Evolutionary conservation across 139 green algal species (phyloP).

Genomic region (Coccomyxa sp.): DNA sequence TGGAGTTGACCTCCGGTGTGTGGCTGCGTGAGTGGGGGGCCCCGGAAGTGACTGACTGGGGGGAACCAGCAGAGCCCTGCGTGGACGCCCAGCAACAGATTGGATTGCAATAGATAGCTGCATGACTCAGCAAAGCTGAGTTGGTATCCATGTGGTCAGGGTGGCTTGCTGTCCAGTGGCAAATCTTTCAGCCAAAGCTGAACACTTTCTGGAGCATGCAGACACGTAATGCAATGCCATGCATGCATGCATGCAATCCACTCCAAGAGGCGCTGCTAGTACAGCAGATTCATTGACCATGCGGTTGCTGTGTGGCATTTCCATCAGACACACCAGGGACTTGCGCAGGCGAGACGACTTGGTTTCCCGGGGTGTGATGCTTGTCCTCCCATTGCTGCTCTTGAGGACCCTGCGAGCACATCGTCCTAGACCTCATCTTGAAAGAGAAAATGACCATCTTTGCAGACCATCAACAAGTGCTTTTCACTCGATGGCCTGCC

Average conservation of each 20-base stretch:
- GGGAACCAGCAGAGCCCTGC: not conserved
- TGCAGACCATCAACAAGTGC: no score
- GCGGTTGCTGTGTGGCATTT: not conserved
- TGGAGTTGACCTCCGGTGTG: constrained; percentile 1
- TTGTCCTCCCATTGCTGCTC: not conserved
- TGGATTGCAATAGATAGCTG: no score
- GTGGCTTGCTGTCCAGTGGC: no score
- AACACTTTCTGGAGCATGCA: not conserved
- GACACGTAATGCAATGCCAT: not conserved
- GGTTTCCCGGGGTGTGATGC: not conserved
- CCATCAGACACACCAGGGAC: not conserved
- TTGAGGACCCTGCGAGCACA: not conserved
- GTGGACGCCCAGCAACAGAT: not conserved
- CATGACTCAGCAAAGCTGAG: no score
- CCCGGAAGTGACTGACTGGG: not conserved
- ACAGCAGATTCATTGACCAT: not conserved
- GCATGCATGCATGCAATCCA: no score
- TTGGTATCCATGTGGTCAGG: no score
- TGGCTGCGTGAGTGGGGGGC: not conserved
- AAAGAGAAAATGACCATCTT: no score
- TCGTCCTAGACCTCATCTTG: no score
- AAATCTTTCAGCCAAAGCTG: no score
- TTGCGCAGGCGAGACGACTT: not conserved
- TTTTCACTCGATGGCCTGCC: no score
- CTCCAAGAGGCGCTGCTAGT: no score